A percentile compares a stretch with the other conserved stretches of the same genome.
phyloP scores from a whole-genome alignment of 495 filamentous ascomycete species.

The Penicillium lividum region DNA sequence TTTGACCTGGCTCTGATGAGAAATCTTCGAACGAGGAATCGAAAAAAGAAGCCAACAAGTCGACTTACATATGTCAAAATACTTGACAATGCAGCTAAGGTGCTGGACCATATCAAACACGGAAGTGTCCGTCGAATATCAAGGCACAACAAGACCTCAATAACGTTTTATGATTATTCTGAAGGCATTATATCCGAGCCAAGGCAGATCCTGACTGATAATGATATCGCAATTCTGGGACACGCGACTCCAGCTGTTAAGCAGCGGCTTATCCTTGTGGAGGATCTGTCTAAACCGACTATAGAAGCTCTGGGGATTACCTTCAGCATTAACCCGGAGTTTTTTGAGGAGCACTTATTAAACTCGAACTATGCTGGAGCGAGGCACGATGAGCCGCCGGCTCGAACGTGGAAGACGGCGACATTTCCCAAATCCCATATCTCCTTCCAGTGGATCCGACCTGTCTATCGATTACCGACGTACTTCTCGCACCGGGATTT shows the following conservation, averaged over 20 bases:
- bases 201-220: background rate
- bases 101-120: conserved; percentile 15
- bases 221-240: background rate
- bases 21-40: background rate
- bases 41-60: background rate
- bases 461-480: conserved; percentile 13
- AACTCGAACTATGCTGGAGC: conserved; percentile 15
- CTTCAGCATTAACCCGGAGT: conserved; percentile 19
- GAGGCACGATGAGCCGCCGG: conserved; percentile 6
- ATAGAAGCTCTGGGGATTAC: conserved; percentile 11
- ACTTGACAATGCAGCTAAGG: conserved; percentile 11
- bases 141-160: conserved; percentile 8
- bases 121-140: conserved; percentile 4
- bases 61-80: conserved; percentile 4
- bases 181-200: background rate
- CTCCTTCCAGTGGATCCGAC: conserved; percentile 16
- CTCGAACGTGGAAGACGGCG: conserved; percentile 13
- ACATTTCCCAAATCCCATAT: conserved; percentile 13
- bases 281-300: conserved; percentile 14
- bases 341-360: conserved; percentile 21
- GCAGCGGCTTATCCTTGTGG: conserved; percentile 15
- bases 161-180: conserved; percentile 14
- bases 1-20: background rate
- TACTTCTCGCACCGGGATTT: conserved; percentile 13
- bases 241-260: background rate